Evolutionary conservation across 345 rosid species (phyloP).

Genomic region (Acer negundo): DNA sequence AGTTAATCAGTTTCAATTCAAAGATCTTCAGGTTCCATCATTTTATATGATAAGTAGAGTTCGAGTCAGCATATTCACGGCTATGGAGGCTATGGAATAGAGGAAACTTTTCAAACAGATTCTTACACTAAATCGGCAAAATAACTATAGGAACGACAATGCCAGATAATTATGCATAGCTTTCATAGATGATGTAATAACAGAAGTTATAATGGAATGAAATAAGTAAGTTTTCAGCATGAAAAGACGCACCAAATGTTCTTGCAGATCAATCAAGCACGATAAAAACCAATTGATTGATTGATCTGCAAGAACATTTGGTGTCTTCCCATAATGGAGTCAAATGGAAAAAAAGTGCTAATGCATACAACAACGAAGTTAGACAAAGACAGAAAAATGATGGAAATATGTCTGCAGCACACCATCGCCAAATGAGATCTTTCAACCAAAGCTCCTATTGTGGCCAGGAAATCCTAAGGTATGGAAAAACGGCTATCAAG

Average conservation of each 20-base stretch:
- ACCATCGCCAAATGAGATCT: neutral
- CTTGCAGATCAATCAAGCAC: slow-evolving; percentile 9
- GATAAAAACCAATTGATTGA: neutral
- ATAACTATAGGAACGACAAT: neutral
- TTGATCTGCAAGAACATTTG: no score
- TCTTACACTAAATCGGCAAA: neutral
- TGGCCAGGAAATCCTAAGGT: neutral
- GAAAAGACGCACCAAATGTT: neutral
- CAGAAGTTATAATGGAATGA: neutral
- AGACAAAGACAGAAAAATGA: neutral
- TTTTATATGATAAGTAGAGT: neutral
- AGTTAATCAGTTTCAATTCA: neutral
- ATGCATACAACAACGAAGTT: neutral
- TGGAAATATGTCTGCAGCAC: neutral
- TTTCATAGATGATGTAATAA: neutral
- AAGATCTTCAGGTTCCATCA: neutral
- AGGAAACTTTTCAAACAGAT: neutral
- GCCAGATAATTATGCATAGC: neutral
- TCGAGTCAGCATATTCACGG: neutral
- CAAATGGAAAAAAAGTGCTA: neutral
- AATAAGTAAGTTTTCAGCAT: neutral
- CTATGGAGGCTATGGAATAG: neutral
- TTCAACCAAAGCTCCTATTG: neutral
- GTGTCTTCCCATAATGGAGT: neutral
- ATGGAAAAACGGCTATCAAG: neutral